Percentiles rank a stretch among this genome's conserved stretches.
phyloP scores from a whole-genome alignment of 2,329 filamentous ascomycete genomes.

The Neonectria coccinea region DNA sequence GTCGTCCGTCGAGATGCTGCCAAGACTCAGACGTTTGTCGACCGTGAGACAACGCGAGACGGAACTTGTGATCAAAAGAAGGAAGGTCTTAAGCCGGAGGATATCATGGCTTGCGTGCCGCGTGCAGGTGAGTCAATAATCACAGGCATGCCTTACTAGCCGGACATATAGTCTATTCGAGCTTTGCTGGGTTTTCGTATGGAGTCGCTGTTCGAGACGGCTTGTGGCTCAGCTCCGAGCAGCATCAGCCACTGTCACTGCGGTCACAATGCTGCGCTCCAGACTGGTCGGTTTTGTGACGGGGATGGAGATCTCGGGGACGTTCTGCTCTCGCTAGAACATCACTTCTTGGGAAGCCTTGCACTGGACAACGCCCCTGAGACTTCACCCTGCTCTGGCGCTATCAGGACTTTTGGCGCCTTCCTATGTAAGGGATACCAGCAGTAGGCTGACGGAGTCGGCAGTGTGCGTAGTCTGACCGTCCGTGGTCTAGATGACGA shows the following conservation, averaged over 20 bases:
- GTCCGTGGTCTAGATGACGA: neutral
- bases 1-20: conserved; percentile 36
- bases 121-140: conserved; percentile 27
- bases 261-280: conserved; percentile 27
- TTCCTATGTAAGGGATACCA: conserved; percentile 1
- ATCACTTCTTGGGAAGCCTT: conserved; percentile 24
- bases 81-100: conserved; percentile 24
- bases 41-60: conserved; percentile 42
- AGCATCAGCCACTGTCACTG: conserved; percentile 27
- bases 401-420: conserved; percentile 5
- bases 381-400: conserved; percentile 31
- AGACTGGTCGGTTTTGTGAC: conserved; percentile 20
- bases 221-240: conserved; percentile 31
- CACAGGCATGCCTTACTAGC: conserved; percentile 20
- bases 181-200: conserved; percentile 12
- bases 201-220: conserved; percentile 30
- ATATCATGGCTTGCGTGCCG: conserved; percentile 17
- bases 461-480: neutral
- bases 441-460: conserved; percentile 7
- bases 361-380: conserved; percentile 27
- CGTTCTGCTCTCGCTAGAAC: conserved; percentile 24
- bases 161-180: neutral
- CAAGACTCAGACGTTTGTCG: conserved; percentile 39
- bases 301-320: conserved; percentile 33
- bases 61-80: conserved; percentile 29